phyloP scores from a whole-genome alignment of 108 stramenopile species.

The Parietichytrium sp. region DNA sequence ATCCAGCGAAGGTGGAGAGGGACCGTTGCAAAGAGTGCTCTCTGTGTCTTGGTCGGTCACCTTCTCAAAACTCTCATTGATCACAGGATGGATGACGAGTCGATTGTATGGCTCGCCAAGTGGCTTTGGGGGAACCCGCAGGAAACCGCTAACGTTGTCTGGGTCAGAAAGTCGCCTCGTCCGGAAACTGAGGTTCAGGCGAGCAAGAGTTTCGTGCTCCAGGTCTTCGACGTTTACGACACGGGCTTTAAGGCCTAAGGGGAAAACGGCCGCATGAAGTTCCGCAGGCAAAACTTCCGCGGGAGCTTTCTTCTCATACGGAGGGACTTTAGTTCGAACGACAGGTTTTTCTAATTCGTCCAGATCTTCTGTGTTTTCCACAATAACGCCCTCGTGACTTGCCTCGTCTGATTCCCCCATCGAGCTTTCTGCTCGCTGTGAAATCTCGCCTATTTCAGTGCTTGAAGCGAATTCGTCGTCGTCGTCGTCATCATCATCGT shows the following conservation, averaged over 20 bases:
- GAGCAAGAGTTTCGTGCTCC: neutral
- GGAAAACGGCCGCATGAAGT: neutral
- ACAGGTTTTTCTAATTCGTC: too few species aligned
- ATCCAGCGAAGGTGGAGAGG: too few species aligned
- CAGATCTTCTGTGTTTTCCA: too few species aligned
- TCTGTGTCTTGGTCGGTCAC: neutral
- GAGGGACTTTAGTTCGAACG: too few species aligned
- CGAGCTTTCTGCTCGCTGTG: too few species aligned
- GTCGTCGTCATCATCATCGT: neutral
- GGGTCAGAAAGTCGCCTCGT: neutral
- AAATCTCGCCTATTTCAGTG: too few species aligned
- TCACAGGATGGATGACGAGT: neutral
- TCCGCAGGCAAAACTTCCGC: neutral
- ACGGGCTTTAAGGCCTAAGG: neutral
- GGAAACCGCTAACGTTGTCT: neutral
- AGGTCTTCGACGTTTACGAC: neutral
- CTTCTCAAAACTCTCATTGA: neutral
- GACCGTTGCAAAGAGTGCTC: neutral
- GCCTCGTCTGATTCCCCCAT: too few species aligned
- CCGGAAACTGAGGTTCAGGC: slow-evolving; percentile 17
- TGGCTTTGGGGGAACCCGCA: neutral
- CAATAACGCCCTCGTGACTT: too few species aligned
- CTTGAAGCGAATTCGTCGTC: too few species aligned
- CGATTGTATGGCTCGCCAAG: neutral
- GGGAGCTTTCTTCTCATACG: too few species aligned